Conservation (phyloP, 768 basidiomycete genomes). For the Lentinula raphanica region DNA sequence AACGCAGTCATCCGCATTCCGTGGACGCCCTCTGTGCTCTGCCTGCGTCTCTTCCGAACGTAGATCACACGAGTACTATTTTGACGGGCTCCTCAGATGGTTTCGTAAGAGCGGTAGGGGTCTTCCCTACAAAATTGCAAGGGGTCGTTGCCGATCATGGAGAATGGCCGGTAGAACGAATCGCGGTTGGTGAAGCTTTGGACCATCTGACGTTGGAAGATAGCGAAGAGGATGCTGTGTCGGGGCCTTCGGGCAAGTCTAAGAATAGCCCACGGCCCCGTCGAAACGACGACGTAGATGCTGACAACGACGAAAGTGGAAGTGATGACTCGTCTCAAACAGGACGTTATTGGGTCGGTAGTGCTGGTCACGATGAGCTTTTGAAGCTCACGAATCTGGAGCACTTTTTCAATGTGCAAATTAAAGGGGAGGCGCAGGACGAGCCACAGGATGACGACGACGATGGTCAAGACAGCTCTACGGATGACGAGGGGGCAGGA, state of each 20-base stretch:
- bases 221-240: constrained; percentile 8
- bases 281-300: constrained; percentile 3
- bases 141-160: constrained; percentile 91
- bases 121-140: constrained; percentile 84
- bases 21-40: constrained; percentile 81
- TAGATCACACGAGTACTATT: constrained; percentile 63
- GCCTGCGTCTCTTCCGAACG: constrained; percentile 54
- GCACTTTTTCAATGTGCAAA: constrained; percentile 50
- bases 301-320: constrained; percentile 7
- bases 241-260: constrained; percentile 2
- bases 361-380: constrained; percentile 85
- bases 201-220: constrained; percentile 27
- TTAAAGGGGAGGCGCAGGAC: constrained; percentile 26
- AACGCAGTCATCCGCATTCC: constrained; percentile 80
- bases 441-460: constrained; percentile 32
- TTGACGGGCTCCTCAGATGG: constrained; percentile 93
- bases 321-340: not conserved
- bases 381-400: constrained; percentile 81
- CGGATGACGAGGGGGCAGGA: constrained; percentile 21
- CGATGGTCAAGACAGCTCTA: constrained; percentile 18
- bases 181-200: constrained; percentile 51
- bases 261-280: not conserved
- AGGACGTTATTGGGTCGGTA: constrained; percentile 79
- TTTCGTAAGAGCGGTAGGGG: constrained; percentile 77
- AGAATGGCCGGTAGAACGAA: constrained; percentile 86